These are phyloP conservation scores for Areca catechu DNA, from an alignment of 176 grass and related monocot genomes.

Conservation along the genomic window DNA sequence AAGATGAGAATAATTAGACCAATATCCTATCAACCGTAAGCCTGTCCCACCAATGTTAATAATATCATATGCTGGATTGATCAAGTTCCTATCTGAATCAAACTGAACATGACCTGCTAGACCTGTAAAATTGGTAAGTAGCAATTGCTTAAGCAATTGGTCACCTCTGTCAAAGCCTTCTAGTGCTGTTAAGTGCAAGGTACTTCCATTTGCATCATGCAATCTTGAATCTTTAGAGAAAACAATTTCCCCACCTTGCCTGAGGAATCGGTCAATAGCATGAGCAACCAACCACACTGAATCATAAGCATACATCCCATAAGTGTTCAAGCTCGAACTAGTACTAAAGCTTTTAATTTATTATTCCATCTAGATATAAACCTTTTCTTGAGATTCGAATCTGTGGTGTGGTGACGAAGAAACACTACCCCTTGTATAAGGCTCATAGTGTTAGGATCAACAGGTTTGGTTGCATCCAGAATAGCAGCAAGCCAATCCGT, in stretches of 20 bases:
- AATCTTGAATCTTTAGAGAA: slow-evolving; percentile 16
- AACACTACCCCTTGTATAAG: slow-evolving; percentile 13
- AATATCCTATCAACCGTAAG: slow-evolving; percentile 1
- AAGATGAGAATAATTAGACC: slow-evolving; percentile 14
- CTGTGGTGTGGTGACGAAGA: slow-evolving; percentile 7
- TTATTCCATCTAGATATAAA: slow-evolving; percentile 10
- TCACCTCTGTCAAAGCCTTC: slow-evolving; percentile 9
- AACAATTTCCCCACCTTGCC: not conserved
- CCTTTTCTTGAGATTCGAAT: slow-evolving; percentile 6
- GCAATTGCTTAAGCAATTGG: not conserved
- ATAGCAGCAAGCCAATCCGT: slow-evolving; percentile 17
- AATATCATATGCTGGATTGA: slow-evolving; percentile 21
- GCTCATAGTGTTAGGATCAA: not conserved
- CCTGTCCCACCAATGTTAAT: slow-evolving; percentile 7
- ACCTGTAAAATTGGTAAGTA: slow-evolving; percentile 6
- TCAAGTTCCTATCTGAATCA: slow-evolving; percentile 2
- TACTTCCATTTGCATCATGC: slow-evolving; percentile 18
- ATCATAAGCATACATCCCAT: slow-evolving; percentile 17
- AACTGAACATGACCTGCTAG: slow-evolving; percentile 7
- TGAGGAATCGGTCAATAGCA: slow-evolving; percentile 8
- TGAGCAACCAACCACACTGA: slow-evolving; percentile 12
- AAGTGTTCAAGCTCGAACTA: slow-evolving; percentile 12
- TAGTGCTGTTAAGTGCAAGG: slow-evolving; percentile 9
- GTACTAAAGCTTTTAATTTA: not conserved
- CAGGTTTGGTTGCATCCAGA: slow-evolving; percentile 4